These are phyloP conservation scores for Gastroboletus turbinatus DNA, from an alignment of 1,284 basidiomycete genomes.

Conservation along the genomic window DNA sequence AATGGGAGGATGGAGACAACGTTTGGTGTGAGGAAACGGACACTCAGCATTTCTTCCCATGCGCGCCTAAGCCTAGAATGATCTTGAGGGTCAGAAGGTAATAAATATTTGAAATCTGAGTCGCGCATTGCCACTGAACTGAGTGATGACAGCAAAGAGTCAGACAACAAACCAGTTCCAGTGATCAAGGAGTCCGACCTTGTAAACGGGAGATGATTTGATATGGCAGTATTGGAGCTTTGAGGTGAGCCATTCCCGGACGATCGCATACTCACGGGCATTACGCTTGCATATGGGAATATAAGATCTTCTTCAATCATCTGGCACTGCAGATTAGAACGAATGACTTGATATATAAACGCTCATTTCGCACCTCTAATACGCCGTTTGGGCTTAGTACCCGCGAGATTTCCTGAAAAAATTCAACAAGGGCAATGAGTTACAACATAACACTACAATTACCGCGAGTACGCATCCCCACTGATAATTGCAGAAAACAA, in stretches of 20 bases:
- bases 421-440: constrained; percentile 7
- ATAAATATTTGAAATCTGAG: constrained; percentile 8
- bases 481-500: constrained; percentile 24
- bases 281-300: constrained; percentile 45
- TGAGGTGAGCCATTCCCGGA: constrained; percentile 25
- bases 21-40: constrained; percentile 55
- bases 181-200: constrained; percentile 28
- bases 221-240: constrained; percentile 32
- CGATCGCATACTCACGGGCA: constrained; percentile 16
- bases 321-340: constrained; percentile 36
- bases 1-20: constrained; percentile 63
- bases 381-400: constrained; percentile 59
- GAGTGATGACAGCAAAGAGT: constrained; percentile 23
- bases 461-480: constrained; percentile 56
- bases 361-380: constrained; percentile 52
- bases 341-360: not conserved
- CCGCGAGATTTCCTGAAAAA: constrained; percentile 58
- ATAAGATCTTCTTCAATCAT: constrained; percentile 71
- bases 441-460: constrained; percentile 19
- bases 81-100: constrained; percentile 51
- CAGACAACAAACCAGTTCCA: constrained; percentile 4
- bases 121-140: constrained; percentile 15
- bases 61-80: constrained; percentile 59
- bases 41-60: constrained; percentile 68
- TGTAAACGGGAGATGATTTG: constrained; percentile 18